Evolutionary conservation across 257 asterid species (phyloP), one percentile per base, ranked within the genome.

Genomic region (Solanum rostratum): DNA sequence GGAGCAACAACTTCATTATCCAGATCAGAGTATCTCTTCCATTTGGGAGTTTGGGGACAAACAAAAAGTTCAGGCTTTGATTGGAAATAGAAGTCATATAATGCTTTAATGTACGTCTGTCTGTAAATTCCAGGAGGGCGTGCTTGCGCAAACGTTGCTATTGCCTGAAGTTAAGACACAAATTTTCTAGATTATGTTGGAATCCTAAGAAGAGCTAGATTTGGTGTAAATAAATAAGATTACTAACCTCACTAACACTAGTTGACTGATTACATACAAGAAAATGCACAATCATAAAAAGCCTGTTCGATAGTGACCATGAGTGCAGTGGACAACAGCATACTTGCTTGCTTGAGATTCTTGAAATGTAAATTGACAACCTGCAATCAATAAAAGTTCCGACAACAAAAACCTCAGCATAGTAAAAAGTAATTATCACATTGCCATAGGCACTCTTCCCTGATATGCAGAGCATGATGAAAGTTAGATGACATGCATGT

Each of bases 81-180:
- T 66, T 83, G 80, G 8, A 6, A 57, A 66, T 66, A 83, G 73
- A 54, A 66, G 50, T 41, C 62, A 73, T 83, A 83, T 27, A 83
- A 50, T 4, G 85, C 80, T 30, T 83, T 80, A 27, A 83, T 62
- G n/a, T 83, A 83, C n/a, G 30, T 73, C 62, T 13, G 60, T 73
- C 79, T 83, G 65, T 83, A 83, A 49, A 83, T 83, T 66, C 85
- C 85, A 50, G 85, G 85, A 30, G 80, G 76, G 62, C 85, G 85
- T 18, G 80, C 85, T 65, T 68, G 76, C 54, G 85, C 43, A 83
- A 83, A 83, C 18, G 22, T 49, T 65, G 68, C 20, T 66, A 83
- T 66, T 29, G 85, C 85, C 85, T 83, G 85, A 55, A 49, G 85
- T 43, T 46, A 66, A 19, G 41, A 83, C 65, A 49, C 19, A 63